A percentile compares a stretch with the other conserved stretches of the same genome.
Evolutionary conservation across 768 basidiomycete species (phyloP).

Genomic region (Suillus tomentosus): DNA sequence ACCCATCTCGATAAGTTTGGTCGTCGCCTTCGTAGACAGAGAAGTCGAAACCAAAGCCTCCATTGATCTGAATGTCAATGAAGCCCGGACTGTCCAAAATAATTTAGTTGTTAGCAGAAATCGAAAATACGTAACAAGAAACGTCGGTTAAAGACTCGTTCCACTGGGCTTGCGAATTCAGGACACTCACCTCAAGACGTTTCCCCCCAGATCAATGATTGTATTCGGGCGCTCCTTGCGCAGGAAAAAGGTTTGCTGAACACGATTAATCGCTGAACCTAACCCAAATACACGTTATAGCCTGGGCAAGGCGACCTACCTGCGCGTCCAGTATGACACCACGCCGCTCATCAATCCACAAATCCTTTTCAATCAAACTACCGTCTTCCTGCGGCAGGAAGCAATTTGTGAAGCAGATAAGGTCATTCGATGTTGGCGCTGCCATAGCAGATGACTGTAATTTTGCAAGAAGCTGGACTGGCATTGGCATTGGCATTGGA

Average conservation of each 20-base stretch:
- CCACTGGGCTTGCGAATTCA: not conserved
- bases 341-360: slow-evolving; percentile 78
- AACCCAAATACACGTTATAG: not conserved
- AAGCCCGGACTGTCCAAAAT: slow-evolving; percentile 66
- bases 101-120: slow-evolving; percentile 12
- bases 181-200: slow-evolving; percentile 64
- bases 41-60: slow-evolving; percentile 87
- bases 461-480: not conserved
- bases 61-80: slow-evolving; percentile 89
- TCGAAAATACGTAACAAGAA: slow-evolving; percentile 4
- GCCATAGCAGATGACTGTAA: slow-evolving; percentile 24
- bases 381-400: slow-evolving; percentile 81
- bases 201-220: slow-evolving; percentile 70
- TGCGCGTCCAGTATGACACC: slow-evolving; percentile 80
- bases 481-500: not conserved
- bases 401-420: slow-evolving; percentile 89
- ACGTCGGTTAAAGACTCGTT: not conserved
- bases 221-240: slow-evolving; percentile 60
- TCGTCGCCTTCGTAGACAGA: slow-evolving; percentile 78
- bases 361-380: slow-evolving; percentile 66
- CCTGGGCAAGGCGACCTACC: slow-evolving; percentile 36
- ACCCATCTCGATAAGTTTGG: slow-evolving; percentile 62
- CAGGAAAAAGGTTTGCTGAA: slow-evolving; percentile 67
- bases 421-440: slow-evolving; percentile 46
- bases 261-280: slow-evolving; percentile 7